A percentile compares a stretch with the other conserved stretches of the same genome.
Evolutionary conservation across 1,284 basidiomycete species (phyloP).

Genomic region (Leccinum holopus): DNA sequence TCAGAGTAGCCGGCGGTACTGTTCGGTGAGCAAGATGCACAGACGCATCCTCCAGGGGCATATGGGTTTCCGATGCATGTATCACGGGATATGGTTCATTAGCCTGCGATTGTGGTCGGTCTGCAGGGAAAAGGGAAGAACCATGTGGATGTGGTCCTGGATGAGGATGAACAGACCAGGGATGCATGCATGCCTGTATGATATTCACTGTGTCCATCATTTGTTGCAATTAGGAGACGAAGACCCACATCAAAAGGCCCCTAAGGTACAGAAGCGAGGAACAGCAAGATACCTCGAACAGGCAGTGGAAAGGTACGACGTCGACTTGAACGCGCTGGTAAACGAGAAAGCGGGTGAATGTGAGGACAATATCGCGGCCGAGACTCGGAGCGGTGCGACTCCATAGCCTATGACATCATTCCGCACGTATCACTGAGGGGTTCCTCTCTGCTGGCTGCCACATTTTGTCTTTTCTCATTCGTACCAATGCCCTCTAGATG

Average conservation of each 20-base stretch:
- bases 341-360: neutral
- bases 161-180: neutral
- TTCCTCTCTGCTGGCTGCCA: neutral
- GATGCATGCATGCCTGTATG: neutral
- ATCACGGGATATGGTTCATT: neutral
- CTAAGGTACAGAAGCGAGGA: neutral
- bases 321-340: neutral
- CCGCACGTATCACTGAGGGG: neutral
- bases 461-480: neutral
- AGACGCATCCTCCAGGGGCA: neutral
- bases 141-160: neutral
- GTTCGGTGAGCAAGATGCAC: neutral
- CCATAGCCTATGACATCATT: constrained; percentile 7
- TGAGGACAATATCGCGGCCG: neutral
- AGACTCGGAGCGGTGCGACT: neutral
- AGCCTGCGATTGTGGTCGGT: constrained; percentile 5
- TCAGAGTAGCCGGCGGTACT: constrained; percentile 2
- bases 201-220: neutral
- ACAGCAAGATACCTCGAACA: neutral
- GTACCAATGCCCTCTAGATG: neutral
- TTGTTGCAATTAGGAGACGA: constrained; percentile 1
- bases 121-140: neutral
- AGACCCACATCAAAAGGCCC: neutral
- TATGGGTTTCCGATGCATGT: neutral
- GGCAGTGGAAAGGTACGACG: neutral